phyloP scores from a whole-genome alignment of 2,329 filamentous ascomycete species.

The Fusarium robinianum region DNA sequence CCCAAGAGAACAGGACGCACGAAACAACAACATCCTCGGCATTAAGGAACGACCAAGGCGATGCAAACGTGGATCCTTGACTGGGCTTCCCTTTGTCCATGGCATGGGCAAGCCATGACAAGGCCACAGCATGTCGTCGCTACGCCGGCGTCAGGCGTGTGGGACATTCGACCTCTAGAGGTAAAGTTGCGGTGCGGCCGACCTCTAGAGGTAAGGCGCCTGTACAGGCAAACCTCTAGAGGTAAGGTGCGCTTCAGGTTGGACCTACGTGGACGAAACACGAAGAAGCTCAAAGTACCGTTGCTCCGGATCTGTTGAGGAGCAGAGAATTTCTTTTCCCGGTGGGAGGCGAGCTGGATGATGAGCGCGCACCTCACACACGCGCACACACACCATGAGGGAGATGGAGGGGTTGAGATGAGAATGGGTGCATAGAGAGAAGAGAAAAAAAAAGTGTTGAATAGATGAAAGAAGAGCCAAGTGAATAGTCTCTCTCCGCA shows the following conservation, averaged over 20 bases:
- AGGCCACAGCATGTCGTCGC: constrained; percentile 29
- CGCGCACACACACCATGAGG: constrained; percentile 6
- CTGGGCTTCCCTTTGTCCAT: constrained; percentile 39
- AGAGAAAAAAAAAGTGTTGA: not conserved
- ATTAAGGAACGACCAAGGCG: constrained; percentile 32
- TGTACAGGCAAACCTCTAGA: constrained; percentile 31
- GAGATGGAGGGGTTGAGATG: constrained; percentile 5
- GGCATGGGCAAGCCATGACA: constrained; percentile 30
- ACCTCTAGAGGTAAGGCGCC: constrained; percentile 36
- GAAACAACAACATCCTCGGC: constrained; percentile 37
- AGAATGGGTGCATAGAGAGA: no score
- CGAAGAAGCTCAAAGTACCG: constrained; percentile 32
- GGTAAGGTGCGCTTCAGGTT: constrained; percentile 34
- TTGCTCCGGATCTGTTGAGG: constrained; percentile 36
- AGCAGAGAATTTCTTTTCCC: constrained; percentile 24
- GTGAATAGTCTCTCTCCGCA: no score
- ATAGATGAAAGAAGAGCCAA: no score
- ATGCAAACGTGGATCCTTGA: constrained; percentile 37
- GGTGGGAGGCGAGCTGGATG: constrained; percentile 8
- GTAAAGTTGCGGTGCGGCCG: constrained; percentile 35
- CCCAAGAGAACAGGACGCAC: no score
- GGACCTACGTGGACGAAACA: constrained; percentile 35
- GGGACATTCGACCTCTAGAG: constrained; percentile 37
- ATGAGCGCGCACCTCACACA: no score
- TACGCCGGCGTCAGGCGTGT: constrained; percentile 36